These are phyloP conservation scores for Stipa capillata DNA, from an alignment of 176 grass and related monocot genomes.

Conservation along the genomic window DNA sequence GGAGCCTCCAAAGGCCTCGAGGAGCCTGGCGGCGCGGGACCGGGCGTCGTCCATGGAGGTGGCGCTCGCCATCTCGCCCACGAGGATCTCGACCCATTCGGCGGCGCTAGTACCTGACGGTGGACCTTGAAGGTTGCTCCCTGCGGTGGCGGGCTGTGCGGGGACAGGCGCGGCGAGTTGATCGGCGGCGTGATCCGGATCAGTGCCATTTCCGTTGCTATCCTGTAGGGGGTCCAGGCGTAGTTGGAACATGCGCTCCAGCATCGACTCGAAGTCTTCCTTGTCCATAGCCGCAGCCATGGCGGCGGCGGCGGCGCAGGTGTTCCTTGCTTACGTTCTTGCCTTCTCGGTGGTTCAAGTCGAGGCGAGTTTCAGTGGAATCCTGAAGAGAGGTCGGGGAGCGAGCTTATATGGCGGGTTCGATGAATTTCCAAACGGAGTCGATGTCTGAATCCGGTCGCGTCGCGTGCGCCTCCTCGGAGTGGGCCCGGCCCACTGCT, in stretches of 20 bases:
- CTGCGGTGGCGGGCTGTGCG: background rate
- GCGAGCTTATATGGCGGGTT: too few relatives aligned
- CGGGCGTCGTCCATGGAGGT: background rate
- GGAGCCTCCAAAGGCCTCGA: background rate
- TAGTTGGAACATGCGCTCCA: background rate
- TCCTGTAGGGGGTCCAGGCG: background rate
- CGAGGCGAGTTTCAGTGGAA: too few relatives aligned
- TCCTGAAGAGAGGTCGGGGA: too few relatives aligned
- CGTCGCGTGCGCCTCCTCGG: too few relatives aligned
- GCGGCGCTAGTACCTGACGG: background rate
- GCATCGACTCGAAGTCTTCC: background rate
- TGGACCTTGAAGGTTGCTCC: background rate
- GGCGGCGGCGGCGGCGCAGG: too few relatives aligned
- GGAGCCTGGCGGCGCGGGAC: background rate
- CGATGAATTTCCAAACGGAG: too few relatives aligned
- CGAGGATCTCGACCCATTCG: background rate
- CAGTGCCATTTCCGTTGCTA: background rate
- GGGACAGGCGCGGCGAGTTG: background rate
- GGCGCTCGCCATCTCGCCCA: background rate
- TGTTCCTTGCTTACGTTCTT: too few relatives aligned
- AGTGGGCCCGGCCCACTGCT: too few relatives aligned
- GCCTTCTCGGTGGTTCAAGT: too few relatives aligned
- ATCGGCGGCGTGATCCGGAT: background rate
- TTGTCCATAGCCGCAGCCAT: too few relatives aligned
- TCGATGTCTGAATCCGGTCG: too few relatives aligned